A percentile compares a stretch with the other conserved stretches of the same genome.
phyloP scores from a whole-genome alignment of 495 filamentous ascomycete species.

The Lindgomyces ingoldianus region DNA sequence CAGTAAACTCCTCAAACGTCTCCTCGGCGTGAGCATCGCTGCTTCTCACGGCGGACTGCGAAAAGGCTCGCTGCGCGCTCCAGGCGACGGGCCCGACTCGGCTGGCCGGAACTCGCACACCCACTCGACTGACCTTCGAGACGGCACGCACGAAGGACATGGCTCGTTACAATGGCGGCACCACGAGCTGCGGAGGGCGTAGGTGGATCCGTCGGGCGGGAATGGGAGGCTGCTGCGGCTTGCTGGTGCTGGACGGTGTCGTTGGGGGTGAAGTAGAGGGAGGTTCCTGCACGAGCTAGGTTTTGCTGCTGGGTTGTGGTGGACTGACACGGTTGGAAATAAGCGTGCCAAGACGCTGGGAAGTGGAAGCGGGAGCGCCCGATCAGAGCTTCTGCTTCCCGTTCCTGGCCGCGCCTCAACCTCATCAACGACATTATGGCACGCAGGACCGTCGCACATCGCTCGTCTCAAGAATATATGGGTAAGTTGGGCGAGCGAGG shows the following conservation, averaged over 20 bases:
- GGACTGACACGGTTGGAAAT: constrained; percentile 31
- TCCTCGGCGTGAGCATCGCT: constrained; percentile 62
- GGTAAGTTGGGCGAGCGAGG: no score
- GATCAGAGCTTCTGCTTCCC: not conserved
- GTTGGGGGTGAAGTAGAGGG: constrained; percentile 6
- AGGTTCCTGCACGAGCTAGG: no score
- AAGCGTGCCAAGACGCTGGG: constrained; percentile 38
- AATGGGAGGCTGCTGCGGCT: not conserved
- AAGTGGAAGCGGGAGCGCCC: not conserved
- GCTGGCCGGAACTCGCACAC: constrained; percentile 25
- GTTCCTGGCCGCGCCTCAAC: not conserved
- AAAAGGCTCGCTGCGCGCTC: constrained; percentile 33
- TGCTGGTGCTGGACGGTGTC: constrained; percentile 14
- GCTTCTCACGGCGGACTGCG: constrained; percentile 29
- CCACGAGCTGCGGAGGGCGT: constrained; percentile 15
- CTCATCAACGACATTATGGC: not conserved
- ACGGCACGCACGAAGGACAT: constrained; percentile 39
- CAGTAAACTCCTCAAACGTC: constrained; percentile 98
- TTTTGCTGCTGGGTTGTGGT: constrained; percentile 1
- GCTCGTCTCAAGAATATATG: no score
- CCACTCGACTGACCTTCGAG: constrained; percentile 23
- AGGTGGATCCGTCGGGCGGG: constrained; percentile 6
- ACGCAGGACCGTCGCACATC: no score
- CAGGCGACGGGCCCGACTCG: constrained; percentile 25
- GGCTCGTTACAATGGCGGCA: constrained; percentile 3